Evolutionary conservation across 2,329 filamentous ascomycete species (phyloP).

Genomic region (Sordariomycetes sp.): DNA sequence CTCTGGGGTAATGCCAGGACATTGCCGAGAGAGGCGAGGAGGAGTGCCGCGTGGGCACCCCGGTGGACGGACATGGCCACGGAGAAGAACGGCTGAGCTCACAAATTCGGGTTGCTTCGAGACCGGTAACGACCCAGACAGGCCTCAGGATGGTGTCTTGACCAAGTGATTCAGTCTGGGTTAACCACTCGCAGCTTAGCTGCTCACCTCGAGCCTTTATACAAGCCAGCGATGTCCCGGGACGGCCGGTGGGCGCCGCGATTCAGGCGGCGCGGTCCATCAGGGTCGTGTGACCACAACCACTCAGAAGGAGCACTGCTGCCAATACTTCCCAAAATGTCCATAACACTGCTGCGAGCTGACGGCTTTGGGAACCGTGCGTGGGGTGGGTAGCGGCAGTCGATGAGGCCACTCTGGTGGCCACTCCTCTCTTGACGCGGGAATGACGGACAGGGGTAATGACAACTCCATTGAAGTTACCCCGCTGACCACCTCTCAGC

Average conservation of each 20-base stretch:
- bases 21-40: conserved; percentile 1
- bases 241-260: not conserved
- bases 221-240: not conserved
- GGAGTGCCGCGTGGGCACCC: not conserved
- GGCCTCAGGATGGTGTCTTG: not conserved
- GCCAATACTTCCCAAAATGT: not conserved
- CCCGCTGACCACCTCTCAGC: not conserved
- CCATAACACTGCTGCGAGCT: not conserved
- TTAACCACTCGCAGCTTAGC: not conserved
- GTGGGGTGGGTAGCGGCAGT: not conserved
- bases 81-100: not conserved
- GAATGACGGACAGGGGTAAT: not conserved
- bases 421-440: not conserved
- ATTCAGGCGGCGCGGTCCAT: not conserved
- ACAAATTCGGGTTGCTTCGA: not conserved
- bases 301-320: not conserved
- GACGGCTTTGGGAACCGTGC: not conserved
- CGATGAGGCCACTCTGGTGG: not conserved
- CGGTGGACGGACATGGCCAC: not conserved
- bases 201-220: not conserved
- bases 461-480: not conserved
- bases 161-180: not conserved
- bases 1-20: conserved; percentile 7
- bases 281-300: not conserved
- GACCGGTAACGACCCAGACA: not conserved